Conservation (phyloP, 805 yeast genomes). For the Lipomyces mesembrius region DNA sequence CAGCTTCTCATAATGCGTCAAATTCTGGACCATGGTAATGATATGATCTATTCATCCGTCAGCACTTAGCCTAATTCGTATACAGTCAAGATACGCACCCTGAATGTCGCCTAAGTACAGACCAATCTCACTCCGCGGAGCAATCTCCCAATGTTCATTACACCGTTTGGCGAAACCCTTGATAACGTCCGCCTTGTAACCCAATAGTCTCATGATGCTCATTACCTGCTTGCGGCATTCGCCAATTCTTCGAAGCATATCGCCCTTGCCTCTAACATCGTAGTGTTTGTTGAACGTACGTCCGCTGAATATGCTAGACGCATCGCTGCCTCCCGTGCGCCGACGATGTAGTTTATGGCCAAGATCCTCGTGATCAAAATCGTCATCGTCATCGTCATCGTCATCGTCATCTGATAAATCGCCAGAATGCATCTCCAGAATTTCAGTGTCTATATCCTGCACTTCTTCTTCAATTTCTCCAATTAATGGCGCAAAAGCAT, state of each 20-base stretch:
- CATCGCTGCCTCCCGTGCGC: constrained; percentile 11
- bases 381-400: constrained; percentile 48
- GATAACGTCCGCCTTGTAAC: constrained; percentile 96
- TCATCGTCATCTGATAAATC: constrained; percentile 55
- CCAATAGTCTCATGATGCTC: constrained; percentile 81
- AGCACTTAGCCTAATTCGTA: neutral
- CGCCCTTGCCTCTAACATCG: constrained; percentile 66
- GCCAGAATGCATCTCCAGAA: constrained; percentile 71
- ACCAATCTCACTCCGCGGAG: constrained; percentile 84
- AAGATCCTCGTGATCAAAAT: constrained; percentile 44
- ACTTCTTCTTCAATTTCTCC: constrained; percentile 94
- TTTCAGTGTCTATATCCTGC: constrained; percentile 90
- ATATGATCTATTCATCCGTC: constrained; percentile 69
- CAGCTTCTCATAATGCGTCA: constrained; percentile 92
- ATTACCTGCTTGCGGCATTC: constrained; percentile 93
- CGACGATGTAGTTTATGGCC: constrained; percentile 22
- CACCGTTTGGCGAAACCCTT: constrained; percentile 92
- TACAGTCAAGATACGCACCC: constrained; percentile 17
- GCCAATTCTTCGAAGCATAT: constrained; percentile 92
- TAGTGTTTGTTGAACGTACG: constrained; percentile 15
- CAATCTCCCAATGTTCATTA: constrained; percentile 79
- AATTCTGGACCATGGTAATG: constrained; percentile 93
- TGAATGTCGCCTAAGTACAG: constrained; percentile 96
- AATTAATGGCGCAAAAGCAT: constrained; percentile 96
- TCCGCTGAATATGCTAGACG: constrained; percentile 21